Evolutionary conservation across 768 basidiomycete genomes (phyloP).

Genomic region (Podaxis sp.): DNA sequence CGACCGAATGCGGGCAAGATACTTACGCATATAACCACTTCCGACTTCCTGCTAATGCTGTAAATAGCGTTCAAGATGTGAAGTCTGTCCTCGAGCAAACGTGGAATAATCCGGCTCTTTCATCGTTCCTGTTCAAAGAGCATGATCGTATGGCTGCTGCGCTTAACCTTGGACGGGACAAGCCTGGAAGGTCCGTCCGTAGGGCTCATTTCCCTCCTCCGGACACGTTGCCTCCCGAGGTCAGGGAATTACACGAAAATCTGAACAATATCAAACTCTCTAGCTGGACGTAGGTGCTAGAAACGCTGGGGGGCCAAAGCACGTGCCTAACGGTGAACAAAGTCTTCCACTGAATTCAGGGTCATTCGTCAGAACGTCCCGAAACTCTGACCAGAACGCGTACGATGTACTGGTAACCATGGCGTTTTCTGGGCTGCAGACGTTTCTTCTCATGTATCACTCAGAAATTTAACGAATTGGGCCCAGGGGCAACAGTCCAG

Average conservation of each 20-base stretch:
- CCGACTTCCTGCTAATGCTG: background rate
- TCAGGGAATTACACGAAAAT: slow-evolving; percentile 45
- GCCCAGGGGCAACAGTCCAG: background rate
- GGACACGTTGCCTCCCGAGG: slow-evolving; percentile 43
- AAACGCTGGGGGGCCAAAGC: background rate
- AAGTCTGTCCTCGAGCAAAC: slow-evolving; percentile 40
- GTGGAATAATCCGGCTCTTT: slow-evolving; percentile 56
- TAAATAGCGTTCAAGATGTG: slow-evolving; percentile 52
- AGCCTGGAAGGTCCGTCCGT: slow-evolving; percentile 30
- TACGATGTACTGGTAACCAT: slow-evolving; percentile 41
- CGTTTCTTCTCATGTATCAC: slow-evolving; percentile 20
- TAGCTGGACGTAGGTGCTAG: slow-evolving; percentile 58
- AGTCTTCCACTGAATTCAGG: slow-evolving; percentile 7
- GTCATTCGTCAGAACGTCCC: slow-evolving; percentile 63
- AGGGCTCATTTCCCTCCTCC: slow-evolving; percentile 36
- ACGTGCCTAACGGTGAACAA: background rate
- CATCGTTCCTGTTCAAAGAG: slow-evolving; percentile 52
- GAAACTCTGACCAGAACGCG: slow-evolving; percentile 66
- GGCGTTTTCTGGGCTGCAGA: background rate
- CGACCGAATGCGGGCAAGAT: slow-evolving; percentile 44
- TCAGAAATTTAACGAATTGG: background rate
- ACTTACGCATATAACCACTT: background rate
- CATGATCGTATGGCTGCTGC: slow-evolving; percentile 48
- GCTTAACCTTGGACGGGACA: slow-evolving; percentile 30
- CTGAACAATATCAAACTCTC: slow-evolving; percentile 54